A percentile compares a stretch with the other conserved stretches of the same genome.
Conservation (phyloP, 2,329 filamentous ascomycete species). For the Madurella fahalii region DNA sequence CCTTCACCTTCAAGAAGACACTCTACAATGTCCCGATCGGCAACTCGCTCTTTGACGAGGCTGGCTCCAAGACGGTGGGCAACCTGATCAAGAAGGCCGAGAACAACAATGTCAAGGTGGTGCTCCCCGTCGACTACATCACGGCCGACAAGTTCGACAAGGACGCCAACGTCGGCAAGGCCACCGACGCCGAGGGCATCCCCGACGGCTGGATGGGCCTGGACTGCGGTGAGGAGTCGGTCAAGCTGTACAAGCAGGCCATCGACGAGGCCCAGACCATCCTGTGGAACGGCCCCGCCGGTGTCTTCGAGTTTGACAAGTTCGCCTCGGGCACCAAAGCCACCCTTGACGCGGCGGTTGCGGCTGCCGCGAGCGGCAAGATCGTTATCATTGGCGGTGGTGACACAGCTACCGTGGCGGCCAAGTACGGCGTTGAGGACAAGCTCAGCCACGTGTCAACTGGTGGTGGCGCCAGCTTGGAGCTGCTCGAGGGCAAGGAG, state of each 20-base stretch:
- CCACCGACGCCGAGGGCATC: constrained; percentile 83
- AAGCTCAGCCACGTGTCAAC: constrained; percentile 98
- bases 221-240: constrained; percentile 85
- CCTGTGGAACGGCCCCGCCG: constrained; percentile 96
- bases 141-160: constrained; percentile 92
- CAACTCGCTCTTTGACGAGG: constrained; percentile 87
- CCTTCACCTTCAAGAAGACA: constrained; percentile 99
- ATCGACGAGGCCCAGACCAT: constrained; percentile 91
- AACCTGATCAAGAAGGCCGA: constrained; percentile 92
- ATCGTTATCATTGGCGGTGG: constrained; percentile 98
- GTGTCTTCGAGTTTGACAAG: constrained; percentile 95
- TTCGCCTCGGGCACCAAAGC: constrained; percentile 91
- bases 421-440: constrained; percentile 93
- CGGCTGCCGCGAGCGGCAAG: constrained; percentile 75
- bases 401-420: constrained; percentile 95
- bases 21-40: constrained; percentile 86
- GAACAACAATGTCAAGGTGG: constrained; percentile 91
- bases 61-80: constrained; percentile 84
- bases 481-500: constrained; percentile 97
- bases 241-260: constrained; percentile 81
- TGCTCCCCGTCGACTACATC: constrained; percentile 91
- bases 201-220: constrained; percentile 98
- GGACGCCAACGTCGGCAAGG: constrained; percentile 74
- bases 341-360: constrained; percentile 83
- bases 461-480: constrained; percentile 89